Conservation (phyloP, 176 grass and related monocot species). For the Triticum turgidum region DNA sequence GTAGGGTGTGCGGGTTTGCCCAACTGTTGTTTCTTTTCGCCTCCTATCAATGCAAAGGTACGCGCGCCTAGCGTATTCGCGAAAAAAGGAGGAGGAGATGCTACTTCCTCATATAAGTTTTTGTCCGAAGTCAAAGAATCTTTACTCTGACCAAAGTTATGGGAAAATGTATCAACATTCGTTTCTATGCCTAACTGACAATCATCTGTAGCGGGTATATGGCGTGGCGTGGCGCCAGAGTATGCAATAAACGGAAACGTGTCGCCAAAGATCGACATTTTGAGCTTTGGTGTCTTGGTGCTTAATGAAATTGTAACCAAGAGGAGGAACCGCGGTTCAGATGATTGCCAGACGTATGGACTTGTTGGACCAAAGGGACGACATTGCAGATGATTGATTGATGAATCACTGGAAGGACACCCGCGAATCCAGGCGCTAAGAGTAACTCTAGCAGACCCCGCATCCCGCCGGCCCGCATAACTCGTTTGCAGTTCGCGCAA, state of each 20-base stretch:
- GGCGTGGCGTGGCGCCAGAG: constrained; percentile 16
- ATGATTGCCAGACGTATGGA: constrained; percentile 15
- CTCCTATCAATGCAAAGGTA: no score
- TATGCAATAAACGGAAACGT: constrained; percentile 30
- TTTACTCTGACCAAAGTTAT: no score
- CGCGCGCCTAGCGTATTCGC: no score
- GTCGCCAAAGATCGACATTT: constrained; percentile 49
- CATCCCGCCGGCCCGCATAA: no score
- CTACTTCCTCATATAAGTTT: no score
- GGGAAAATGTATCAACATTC: no score
- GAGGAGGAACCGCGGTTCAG: constrained; percentile 26
- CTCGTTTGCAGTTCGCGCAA: no score
- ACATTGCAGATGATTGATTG: constrained; percentile 21
- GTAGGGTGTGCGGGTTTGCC: no score
- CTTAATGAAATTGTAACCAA: constrained; percentile 47
- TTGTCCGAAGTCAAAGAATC: no score
- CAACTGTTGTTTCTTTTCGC: no score
- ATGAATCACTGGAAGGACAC: constrained; percentile 24
- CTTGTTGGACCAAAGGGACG: constrained; percentile 30
- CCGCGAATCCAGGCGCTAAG: constrained; percentile 13
- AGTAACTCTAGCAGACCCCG: neutral
- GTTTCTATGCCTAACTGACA: no score
- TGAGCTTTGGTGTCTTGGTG: constrained; percentile 52
- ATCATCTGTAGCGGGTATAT: constrained; percentile 27
- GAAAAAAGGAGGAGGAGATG: no score